Base-by-base conservation (phyloP, 176 grass and related monocot species). In the Tuctoria greenei region DNA sequence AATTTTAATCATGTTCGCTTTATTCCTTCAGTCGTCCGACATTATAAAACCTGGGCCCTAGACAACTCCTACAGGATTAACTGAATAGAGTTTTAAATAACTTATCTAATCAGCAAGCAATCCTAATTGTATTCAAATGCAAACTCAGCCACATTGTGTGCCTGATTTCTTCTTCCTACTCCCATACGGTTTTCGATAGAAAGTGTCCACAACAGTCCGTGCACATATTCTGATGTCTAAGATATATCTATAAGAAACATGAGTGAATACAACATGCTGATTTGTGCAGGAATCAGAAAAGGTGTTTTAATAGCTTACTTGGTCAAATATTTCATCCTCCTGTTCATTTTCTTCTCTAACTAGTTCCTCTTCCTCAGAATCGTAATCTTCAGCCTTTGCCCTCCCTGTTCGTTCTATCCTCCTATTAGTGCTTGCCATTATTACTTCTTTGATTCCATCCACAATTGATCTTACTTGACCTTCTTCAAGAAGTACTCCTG, bases 311-410 rank as follows among this genome's bases (percentile, higher is more conserved):
- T 47, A 74, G 63, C 69, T 83, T 82, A 93, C 91, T 78, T 93
- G 91, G 75, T 93, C 87, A 73, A 93, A 90, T 9, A 93, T 89
- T 77, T 93, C 91, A 82, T 93, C 91, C 75, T 93, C 91, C 78
- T 87, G 87, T 76, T 93, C 91, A 7, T 93, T 93, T 87, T 93
- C 91, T 87, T 90, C 91, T 75, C 88, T 84, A 49, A 93, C 81
- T 16, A 93, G 49, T 66, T 93, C 91, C 34, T 84, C 87, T 90
- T 93, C 91, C 64, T 93, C 91, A 57, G 87, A 89, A 93, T 93
- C 91, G 20, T 90, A 93, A 54, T 90, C 87, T 52, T 93, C 87
- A 25, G 87, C 84, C 40, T 76, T 85, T 23, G 74, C 80, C 65
- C 81, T 77, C 44, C 90, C 91, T 69, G 81, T 78, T 49, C 91